Evolutionary conservation across 768 basidiomycete genomes (phyloP), one percentile per base, ranked within the genome.

Genomic region (Melanogaster broomeanus): DNA sequence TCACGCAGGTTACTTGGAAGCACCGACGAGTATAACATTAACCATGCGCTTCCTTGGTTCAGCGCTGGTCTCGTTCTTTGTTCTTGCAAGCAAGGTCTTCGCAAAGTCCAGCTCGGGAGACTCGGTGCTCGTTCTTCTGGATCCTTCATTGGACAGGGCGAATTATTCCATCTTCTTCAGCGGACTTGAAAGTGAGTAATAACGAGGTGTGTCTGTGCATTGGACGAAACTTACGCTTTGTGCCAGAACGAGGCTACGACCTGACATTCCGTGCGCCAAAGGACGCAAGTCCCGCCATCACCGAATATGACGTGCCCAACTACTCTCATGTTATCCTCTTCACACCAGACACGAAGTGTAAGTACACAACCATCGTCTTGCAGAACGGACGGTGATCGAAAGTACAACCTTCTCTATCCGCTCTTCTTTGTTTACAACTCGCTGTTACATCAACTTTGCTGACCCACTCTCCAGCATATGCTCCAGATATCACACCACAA

Each of bases 241-340:
- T 31, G 31, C 10, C 61, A 95, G 91, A 82, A 42, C 77, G 84
- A 54, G 96, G 96, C 9, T 97, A 90, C 70, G 77, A 90, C 45
- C 73, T 98, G 41, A 93, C 89, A 1, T 93, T 95, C 77, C 87
- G 94, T 46, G 76, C 79, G 19, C 90, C 94, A 15, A 91, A 85
- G 68, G 89, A 88, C 45, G 80, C 82, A 40, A 72, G 71, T 42
- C 88, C 91, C 10, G 69, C 77, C 21, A 70, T 93, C 35, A 73
- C 87, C 21, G 76, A 86, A 61, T 84, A 87, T 66, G 90, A 84
- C 59, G 78, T 87, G 19, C 81, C 87, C 34, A 74, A 79, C 42
- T 97, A 92, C 71, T 81, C 85, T 42, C 93, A 98, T 65, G 82
- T 97, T 70, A 82, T 98, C 56, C 67, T 98, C 56, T 87, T 97